Conservation (phyloP, 148 eudicot genomes). For the Arctostaphylos glauca region DNA sequence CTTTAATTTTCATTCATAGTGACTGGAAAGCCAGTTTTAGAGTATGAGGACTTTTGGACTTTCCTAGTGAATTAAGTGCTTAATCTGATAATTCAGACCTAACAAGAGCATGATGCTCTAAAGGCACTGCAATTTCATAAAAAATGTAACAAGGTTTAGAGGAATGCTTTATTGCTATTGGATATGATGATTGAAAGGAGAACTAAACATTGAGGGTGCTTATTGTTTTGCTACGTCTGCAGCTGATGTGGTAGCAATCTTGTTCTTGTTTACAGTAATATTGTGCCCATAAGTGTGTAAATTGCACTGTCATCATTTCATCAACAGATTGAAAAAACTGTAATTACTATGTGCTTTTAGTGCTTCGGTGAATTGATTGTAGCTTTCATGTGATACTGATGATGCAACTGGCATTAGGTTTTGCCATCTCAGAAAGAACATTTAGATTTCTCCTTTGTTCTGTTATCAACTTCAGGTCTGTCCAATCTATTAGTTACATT, state of each 20-base stretch:
- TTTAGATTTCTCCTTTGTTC: neutral
- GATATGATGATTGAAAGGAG: neutral
- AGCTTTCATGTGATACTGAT: neutral
- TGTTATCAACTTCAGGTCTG: neutral
- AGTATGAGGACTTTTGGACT: neutral
- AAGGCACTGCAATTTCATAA: neutral
- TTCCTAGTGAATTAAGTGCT: neutral
- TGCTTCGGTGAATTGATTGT: neutral
- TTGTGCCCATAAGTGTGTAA: neutral
- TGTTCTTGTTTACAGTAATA: too few relatives aligned
- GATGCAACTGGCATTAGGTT: neutral
- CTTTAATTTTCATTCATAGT: too few relatives aligned
- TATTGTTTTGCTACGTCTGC: too few relatives aligned
- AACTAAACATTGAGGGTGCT: neutral
- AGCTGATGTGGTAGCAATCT: too few relatives aligned
- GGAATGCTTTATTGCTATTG: neutral
- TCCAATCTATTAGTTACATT: neutral
- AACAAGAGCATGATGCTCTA: neutral
- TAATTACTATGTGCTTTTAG: neutral
- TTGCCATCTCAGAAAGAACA: neutral
- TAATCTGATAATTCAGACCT: neutral
- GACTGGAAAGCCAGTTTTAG: too few relatives aligned
- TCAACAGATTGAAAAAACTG: neutral
- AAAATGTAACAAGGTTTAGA: neutral
- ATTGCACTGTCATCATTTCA: neutral